Base-by-base conservation (phyloP, 202 grass and related monocot genomes). In the Schoenoplectus triqueter region DNA sequence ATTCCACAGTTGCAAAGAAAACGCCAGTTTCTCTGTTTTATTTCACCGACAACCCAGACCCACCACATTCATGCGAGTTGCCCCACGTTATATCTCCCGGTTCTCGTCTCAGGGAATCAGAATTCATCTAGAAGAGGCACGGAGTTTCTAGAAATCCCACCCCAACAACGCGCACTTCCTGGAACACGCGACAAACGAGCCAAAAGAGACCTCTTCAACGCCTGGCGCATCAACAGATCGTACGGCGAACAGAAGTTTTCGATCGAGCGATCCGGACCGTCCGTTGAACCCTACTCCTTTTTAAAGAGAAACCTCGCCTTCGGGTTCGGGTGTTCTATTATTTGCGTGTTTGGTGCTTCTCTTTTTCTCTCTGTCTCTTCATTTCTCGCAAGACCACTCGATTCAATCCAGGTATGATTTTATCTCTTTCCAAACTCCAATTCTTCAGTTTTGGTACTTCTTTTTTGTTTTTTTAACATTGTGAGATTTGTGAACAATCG, bases 131-230 rank as follows among this genome's bases (percentile, higher is more conserved):
- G 74, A 78, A 78, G 2, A 60, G 21, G 11, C 57, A 5, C 21
- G 74, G 44, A 60, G 6, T 31, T 78, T 78, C 74, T 78, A 21
- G 52, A 60, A 60, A 31, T 31, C 31, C 31, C 31, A n/a, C 11
- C 74, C 0, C 0, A 69, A 22, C 31, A 31, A 78, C 49, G 19
- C 10, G 48, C 19, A 57, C 52, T 78, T 60, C 52, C 73, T 41
- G 22, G 74, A 78, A 78, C 52, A 31, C 74, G 74, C 11, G 74
- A 78, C 10, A 60, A 78, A 78, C 52, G 54, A 1, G 54, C 6
- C 54, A 77, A 76, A 76, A 78, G 44, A 10, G 17, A 48, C 51
- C 6, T 31, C 54, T 78, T 10, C 52, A 31, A 59, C 73, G 21
- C 73, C 51, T 59, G 73, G 52, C 54, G 22, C 5, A 60, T 42